Percentiles rank a stretch among this genome's conserved stretches.
Evolutionary conservation across 306 rosid species (phyloP).

Genomic region (Ceratonia siliqua): DNA sequence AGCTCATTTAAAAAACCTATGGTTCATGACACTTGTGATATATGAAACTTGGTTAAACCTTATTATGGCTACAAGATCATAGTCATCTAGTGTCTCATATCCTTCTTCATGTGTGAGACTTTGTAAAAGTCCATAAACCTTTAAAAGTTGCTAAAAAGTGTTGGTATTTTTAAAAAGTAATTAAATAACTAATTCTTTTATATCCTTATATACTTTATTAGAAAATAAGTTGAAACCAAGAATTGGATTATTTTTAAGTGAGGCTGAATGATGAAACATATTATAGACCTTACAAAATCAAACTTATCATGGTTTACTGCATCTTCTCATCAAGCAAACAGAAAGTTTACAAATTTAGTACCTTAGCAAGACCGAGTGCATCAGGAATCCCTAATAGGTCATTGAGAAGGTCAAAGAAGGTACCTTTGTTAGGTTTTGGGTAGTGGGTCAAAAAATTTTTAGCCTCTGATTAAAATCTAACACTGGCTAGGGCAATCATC

Average conservation of each 20-base stretch:
- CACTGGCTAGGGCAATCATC: slow-evolving; percentile 49
- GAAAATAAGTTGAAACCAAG: neutral
- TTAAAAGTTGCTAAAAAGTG: too few species aligned
- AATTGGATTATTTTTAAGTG: neutral
- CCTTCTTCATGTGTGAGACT: too few species aligned
- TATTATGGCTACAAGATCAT: too few species aligned
- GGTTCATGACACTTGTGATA: too few species aligned
- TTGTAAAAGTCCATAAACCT: too few species aligned
- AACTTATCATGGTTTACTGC: neutral
- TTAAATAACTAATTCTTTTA: too few species aligned
- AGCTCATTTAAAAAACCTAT: too few species aligned
- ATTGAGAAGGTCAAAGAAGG: slow-evolving; percentile 25
- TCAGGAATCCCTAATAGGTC: slow-evolving; percentile 47
- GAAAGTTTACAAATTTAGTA: neutral
- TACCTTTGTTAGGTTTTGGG: slow-evolving; percentile 40
- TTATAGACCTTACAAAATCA: neutral
- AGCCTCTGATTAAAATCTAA: slow-evolving; percentile 56
- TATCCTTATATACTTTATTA: too few species aligned
- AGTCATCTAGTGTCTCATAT: too few species aligned
- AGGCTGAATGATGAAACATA: neutral
- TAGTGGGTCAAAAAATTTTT: slow-evolving; percentile 58
- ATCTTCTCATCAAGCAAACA: neutral
- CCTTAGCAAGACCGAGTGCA: slow-evolving; percentile 48
- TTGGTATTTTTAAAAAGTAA: too few species aligned
- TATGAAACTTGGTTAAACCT: too few species aligned